Evolutionary conservation across 306 rosid species (phyloP).

Genomic region (Rosa lucieae): DNA sequence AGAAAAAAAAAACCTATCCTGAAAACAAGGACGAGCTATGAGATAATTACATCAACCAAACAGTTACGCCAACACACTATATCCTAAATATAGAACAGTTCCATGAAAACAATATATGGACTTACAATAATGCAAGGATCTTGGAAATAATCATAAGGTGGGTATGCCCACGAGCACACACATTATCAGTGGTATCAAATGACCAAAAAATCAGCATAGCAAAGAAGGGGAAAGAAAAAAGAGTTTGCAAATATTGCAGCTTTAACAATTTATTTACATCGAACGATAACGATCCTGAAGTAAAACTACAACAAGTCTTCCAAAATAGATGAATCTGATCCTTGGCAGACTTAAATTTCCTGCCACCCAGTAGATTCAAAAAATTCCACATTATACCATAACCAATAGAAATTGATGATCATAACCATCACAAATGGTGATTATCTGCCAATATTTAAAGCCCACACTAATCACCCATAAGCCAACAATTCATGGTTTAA

Average conservation of each 20-base stretch:
- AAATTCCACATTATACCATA: not conserved
- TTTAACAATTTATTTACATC: not conserved
- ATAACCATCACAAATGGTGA: not conserved
- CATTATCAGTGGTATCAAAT: not conserved
- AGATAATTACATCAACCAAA: constrained; percentile 2
- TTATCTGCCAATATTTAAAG: not conserved
- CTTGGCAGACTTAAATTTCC: not conserved
- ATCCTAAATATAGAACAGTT: not conserved
- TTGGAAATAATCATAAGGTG: not conserved
- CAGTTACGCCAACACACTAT: not conserved
- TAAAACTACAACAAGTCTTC: not conserved
- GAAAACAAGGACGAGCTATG: constrained; percentile 17
- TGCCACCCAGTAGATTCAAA: not conserved
- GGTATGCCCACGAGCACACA: not conserved
- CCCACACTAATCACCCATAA: not conserved
- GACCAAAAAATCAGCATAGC: constrained; percentile 7
- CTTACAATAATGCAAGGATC: not conserved
- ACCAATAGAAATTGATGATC: not conserved
- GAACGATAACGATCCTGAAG: not conserved
- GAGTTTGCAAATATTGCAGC: constrained; percentile 3
- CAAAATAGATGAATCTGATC: not conserved
- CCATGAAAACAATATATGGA: not conserved
- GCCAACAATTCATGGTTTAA: not conserved
- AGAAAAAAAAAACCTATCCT: not conserved
- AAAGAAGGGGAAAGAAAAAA: not conserved